Evolutionary conservation across 73 alveolate genomes (phyloP).

Genomic region (Tetrahymena elliotti): DNA sequence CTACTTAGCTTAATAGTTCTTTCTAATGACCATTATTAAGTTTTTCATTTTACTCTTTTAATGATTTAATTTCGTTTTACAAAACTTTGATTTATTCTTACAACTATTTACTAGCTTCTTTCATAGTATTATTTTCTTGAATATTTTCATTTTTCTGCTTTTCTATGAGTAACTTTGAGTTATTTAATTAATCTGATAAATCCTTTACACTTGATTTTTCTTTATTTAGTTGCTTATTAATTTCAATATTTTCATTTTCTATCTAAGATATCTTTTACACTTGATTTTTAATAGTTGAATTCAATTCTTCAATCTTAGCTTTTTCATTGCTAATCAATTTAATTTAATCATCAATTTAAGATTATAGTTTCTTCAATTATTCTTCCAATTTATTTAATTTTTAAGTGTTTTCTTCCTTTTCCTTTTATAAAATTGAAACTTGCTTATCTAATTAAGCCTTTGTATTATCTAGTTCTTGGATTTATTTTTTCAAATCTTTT

Average conservation of each 20-base stretch:
- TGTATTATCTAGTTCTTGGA: neutral
- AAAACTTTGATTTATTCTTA: neutral
- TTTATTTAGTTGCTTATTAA: too few relatives aligned
- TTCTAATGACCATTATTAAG: neutral
- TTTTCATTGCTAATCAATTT: neutral
- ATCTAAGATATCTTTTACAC: neutral
- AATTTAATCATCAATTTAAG: neutral
- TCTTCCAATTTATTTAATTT: neutral
- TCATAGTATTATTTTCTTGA: too few relatives aligned
- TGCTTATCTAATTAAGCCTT: neutral
- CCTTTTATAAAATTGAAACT: neutral
- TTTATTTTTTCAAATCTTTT: neutral
- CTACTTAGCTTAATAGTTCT: neutral
- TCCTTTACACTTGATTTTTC: neutral
- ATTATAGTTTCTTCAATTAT: too few relatives aligned
- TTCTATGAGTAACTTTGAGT: neutral
- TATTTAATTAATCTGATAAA: neutral
- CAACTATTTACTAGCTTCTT: neutral
- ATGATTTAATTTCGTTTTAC: neutral
- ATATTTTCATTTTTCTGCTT: neutral
- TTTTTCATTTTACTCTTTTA: neutral
- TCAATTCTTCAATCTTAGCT: neutral
- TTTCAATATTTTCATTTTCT: too few relatives aligned
- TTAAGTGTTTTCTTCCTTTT: neutral
- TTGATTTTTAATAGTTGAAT: neutral